Base-by-base conservation (phyloP, 768 basidiomycete genomes). In the Mrakia blollopis region DNA sequence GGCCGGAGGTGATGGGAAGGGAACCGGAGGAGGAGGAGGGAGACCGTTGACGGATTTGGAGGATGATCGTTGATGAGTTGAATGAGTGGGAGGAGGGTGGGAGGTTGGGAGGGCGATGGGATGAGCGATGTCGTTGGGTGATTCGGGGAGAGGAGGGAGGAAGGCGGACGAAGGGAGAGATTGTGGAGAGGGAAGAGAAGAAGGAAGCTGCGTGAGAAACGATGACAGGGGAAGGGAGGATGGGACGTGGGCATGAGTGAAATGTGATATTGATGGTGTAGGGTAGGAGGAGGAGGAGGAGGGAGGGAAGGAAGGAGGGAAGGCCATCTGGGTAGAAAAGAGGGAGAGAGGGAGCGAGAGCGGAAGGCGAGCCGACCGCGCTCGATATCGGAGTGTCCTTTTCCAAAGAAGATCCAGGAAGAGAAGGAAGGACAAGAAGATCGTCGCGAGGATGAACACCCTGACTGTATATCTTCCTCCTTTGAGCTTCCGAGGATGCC, bases 281-380 rank as follows among this genome's bases (percentile, higher is more conserved):
- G 65, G 73, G 77, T 68, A 78, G 65, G 73, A 63, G 78, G 76
- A 67, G 76, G n/a, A n/a, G 73, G 75, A 75, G 76, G 68, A 73
- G 47, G 16, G 47, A 50, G 47, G 9, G 44, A 47, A 16, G 11
- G 47, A 21, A 50, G 47, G 21, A 10, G 47, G 47, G 47, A 41
- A 6, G 39, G 11, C 5, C 6, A 50, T 50, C 47, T 50, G 47
- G 47, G 47, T 14, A 14, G 47, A 50, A 50, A 50, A 50, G 47
- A 18, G 47, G 47, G 47, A 50, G 18, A 7, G 47, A 21, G 47
- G 47, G 47, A 50, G 47, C 47, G 47, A 50, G 47, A 50, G 47
- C 47, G 47, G 47, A 50, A 18, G 47, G 47, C 16, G 47, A 50
- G 47, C 47, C 44, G 47, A 50, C 47, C 47, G 47, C 47, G 16